Base-by-base conservation (phyloP, 768 basidiomycete species). In the Macrolepiota albuminosa region DNA sequence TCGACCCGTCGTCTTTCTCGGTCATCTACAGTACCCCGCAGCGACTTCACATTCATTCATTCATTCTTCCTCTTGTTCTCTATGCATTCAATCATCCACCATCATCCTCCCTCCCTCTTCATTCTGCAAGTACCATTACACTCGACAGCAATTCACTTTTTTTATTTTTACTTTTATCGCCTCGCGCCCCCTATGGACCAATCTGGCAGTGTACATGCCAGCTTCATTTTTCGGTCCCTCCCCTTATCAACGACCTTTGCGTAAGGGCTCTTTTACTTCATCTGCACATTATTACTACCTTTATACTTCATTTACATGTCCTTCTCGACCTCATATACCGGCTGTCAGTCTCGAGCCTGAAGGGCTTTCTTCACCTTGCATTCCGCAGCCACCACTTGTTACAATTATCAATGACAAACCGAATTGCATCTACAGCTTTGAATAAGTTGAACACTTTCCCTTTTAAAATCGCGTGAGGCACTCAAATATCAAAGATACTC, bases 121-220 rank as follows among this genome's bases (percentile, higher is more conserved):
- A 71, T 60, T 63, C 63, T 66, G 67, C 69, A 71, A 71, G 68
- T 72, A 78, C 75, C 72, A 73, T 72, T 70, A 70, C 67, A 69
- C 66, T 77, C 75, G 80, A 83, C 80, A 82, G 74, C 77, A 73
- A 73, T 69, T 73, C 73, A 69, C 81, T 83, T 78, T 69, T 84
- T 79, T 91, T 90, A 90, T 90, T 89, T 45, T 84, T 88, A 86
- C 87, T 77, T 80, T 88, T 87, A 89, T 85, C 80, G 78, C 72
- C 60, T 61, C 66, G 65, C 69, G 47, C 69, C 63, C 66, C 68
- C 73, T 74, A 69, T 76, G 72, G 71, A 71, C 69, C 68, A 67
- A 58, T 67, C 67, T 74, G 73, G 67, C 68, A 62, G 63, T 56
- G 67, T 66, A 61, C 67, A 50, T 64, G 61, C 65, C 70, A 70